Evolutionary conservation across 768 basidiomycete species (phyloP), one percentile per base, ranked within the genome.

Genomic region (Lepiota venenata): DNA sequence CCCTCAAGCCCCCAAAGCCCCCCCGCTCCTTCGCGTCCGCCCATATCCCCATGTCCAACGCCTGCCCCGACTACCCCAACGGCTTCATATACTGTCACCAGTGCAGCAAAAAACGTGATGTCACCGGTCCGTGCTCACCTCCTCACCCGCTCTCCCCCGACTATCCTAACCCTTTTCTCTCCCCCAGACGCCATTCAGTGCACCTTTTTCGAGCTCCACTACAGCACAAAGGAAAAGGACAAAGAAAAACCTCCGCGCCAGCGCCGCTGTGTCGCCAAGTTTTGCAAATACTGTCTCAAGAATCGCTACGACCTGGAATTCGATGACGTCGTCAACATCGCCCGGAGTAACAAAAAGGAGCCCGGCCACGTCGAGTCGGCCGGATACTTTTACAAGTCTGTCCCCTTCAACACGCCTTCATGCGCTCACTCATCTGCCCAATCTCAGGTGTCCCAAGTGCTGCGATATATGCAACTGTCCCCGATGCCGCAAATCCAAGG

Each of bases 1-100:
- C 52, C 48, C 53, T 61, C 40, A 66, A 64, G 41, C 41, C 55
- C 37, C 60, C 49, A 20, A 59, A 64, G 44, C 39, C 51, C 16
- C 39, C 51, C 16, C 57, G 63, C 43, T 46, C 60, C 14, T 68
- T 71, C 37, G 53, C 72, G 73, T 35, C 52, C 10, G 36, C 52
- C n/a, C 52, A 44, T 15, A 54, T 54, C 16, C 69, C 68, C 22
- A 56, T 52, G 52, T 46, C 52, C 51, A 66, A 69, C 37, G 60
- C 63, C 4, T 66, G 61, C 22, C 53, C 63, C 6, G 68, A 71
- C n/a, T 71, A 67, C 58, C 71, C 72, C 10, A 68, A 70, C 48
- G 74, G 77, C 61, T 62, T 74, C 64, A 67, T 81, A 47, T 80
- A 83, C 59, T 91, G 89, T 59, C 89, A 89, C 64, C 88, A 89